Percentiles rank a stretch among this genome's conserved stretches.
Evolutionary conservation across 2,329 filamentous ascomycete genomes (phyloP).

Genomic region (Alternaria dauci): DNA sequence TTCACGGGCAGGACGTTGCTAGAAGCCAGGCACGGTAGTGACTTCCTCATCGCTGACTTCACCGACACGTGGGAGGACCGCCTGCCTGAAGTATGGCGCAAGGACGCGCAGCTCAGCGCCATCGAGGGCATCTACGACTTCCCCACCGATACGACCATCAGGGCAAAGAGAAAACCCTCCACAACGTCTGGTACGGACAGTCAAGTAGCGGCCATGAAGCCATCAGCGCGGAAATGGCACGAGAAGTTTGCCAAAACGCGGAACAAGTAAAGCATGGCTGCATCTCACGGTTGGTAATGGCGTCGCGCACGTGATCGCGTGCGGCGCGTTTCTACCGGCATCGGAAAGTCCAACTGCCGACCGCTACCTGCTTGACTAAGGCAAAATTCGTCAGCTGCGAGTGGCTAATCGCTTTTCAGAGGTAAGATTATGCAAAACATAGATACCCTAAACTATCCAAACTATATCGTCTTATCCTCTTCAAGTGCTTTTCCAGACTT

Average conservation of each 20-base stretch:
- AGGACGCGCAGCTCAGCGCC: slow-evolving; percentile 42
- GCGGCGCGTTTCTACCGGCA: slow-evolving; percentile 10
- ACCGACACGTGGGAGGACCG: slow-evolving; percentile 49
- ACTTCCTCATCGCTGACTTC: slow-evolving; percentile 46
- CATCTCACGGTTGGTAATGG: background rate
- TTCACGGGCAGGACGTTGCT: slow-evolving; percentile 46
- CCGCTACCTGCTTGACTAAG: slow-evolving; percentile 27
- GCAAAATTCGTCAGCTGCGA: slow-evolving; percentile 23
- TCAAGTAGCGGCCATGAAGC: slow-evolving; percentile 28
- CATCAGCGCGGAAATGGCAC: slow-evolving; percentile 51
- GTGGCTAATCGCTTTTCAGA: slow-evolving; percentile 19
- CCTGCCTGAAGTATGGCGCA: slow-evolving; percentile 50
- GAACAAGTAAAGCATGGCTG: slow-evolving; percentile 32
- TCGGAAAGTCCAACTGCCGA: slow-evolving; percentile 25
- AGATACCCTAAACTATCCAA: slow-evolving; percentile 8
- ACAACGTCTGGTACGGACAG: slow-evolving; percentile 12
- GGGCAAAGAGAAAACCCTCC: slow-evolving; percentile 27
- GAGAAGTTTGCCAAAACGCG: slow-evolving; percentile 50
- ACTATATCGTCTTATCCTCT: background rate
- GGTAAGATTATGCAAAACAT: slow-evolving; percentile 11
- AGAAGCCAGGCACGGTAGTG: slow-evolving; percentile 34
- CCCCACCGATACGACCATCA: slow-evolving; percentile 46
- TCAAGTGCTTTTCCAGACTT: background rate
- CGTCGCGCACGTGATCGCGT: slow-evolving; percentile 20
- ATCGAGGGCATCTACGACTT: slow-evolving; percentile 46